Evolutionary conservation across 371 early-diverging fungal species (phyloP), one percentile per base, ranked within the genome.

Genomic region (Vairimorpha apis): DNA sequence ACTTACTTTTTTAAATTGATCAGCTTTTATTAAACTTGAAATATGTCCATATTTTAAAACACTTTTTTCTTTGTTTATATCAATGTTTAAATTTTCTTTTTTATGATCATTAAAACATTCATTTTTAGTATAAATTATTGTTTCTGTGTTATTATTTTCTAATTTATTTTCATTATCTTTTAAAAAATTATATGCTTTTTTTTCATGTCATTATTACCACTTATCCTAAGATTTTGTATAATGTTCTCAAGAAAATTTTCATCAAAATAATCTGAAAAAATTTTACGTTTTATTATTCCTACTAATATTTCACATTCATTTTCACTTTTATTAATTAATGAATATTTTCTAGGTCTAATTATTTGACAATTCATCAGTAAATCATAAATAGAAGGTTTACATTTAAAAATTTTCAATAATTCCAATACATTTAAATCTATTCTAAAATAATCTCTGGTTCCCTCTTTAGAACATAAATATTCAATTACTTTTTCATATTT

Each of bases 291-390:
- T 12, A 81, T 65, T 25, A 76, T 56, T 0, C 78, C 80, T 23
- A 76, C 38, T 12, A 83, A 33, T 43, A 83, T 66, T 37, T 79
- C 78, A 27, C 35, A 43, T 1, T 74, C 59, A n/a, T 51, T 25
- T 14, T 66, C 64, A 21, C 59, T 45, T 29, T 67, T 23, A 63
- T 77, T 76, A 25, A 74, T 78, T 13, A 83, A 25, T n/a, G 77
- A 77, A 67, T 80, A 83, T 53, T 79, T 74, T 51, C 83, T 67
- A 0, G 81, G 81, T 66, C 78, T 81, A 23, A 83, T 74, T 35
- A 76, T 59, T 59, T 72, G 76, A 53, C 74, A 77, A 47, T 76
- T 43, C 49, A 67, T 74, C 27, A 81, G 33, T 13, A 83, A 41
- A 7, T 49, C 72, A 25, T 77, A 78, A 35, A 77, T 41, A 18